Evolutionary conservation across 768 basidiomycete species (phyloP).

Genomic region (Pleurotus sapidus): DNA sequence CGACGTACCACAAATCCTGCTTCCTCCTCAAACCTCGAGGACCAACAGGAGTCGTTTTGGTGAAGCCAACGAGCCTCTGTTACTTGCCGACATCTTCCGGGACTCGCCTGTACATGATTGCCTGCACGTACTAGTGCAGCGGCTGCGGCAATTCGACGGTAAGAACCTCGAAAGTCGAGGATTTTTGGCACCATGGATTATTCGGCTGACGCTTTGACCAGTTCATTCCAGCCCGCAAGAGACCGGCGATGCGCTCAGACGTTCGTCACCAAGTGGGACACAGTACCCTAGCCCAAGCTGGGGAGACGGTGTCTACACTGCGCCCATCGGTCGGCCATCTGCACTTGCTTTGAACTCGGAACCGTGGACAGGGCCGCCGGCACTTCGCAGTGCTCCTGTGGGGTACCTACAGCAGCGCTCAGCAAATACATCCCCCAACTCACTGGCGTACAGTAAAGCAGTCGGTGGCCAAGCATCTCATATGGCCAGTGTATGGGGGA

Average conservation of each 20-base stretch:
- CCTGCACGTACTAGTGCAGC: constrained; percentile 5
- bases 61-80: not conserved
- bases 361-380: not conserved
- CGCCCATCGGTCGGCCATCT: not conserved
- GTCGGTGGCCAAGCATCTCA: not conserved
- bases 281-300: not conserved
- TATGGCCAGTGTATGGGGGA: not conserved
- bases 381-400: not conserved
- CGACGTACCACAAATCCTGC: not conserved
- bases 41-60: not conserved
- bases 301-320: not conserved
- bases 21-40: constrained; percentile 1
- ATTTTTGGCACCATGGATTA: not conserved
- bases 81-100: constrained; percentile 8
- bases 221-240: constrained; percentile 4
- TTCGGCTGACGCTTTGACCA: not conserved
- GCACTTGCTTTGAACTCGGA: not conserved
- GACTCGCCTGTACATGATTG: constrained; percentile 2
- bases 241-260: not conserved
- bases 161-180: not conserved
- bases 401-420: not conserved
- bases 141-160: not conserved
- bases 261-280: not conserved
- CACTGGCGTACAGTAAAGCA: not conserved
- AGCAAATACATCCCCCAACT: not conserved